Base-by-base conservation (phyloP, 768 basidiomycete species). In the Lactarius pseudohatsudake region DNA sequence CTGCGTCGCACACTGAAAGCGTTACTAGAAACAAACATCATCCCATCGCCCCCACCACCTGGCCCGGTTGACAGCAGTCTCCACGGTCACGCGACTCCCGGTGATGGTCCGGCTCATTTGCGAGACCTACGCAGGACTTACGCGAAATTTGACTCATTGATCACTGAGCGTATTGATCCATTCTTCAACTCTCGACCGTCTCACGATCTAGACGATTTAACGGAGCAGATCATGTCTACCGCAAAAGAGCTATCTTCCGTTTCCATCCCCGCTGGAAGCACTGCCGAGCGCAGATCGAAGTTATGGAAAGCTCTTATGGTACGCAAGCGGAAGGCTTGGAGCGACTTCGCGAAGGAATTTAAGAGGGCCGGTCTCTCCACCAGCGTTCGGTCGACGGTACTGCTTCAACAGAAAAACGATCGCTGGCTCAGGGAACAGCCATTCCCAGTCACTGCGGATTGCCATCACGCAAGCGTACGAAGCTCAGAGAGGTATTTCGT, bases 261-360 rank as follows among this genome's bases (percentile, higher is more conserved):
- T 18, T 63, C 79, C 0, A 72, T 85, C 50, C 79, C 86, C 4
- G 64, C 75, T 18, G 79, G 80, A 20, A 74, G 79, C 41, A 75
- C 78, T 13, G 76, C 75, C 63, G 84, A 86, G 62, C 84, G 79
- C 71, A 85, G 81, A 66, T 84, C 78, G 66, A 91, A 86, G 77
- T 84, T 82, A 70, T 81, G 77, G 61, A 96, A 95, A 74, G 85
- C 87, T 26, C 77, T 98, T 11, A 80, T 91, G 47, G 84, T 85
- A 4, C 85, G 92, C 57, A 99, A 98, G 79, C 81, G 91, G 68
- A 92, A 92, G 73, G 95, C 95, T 0, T 94, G 89, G 85, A 88
- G 90, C 32, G 95, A 98, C 74, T 80, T 97, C 22, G 79, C 97
- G 68, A 96, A 94, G 76, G 94, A 95, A 73, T 79, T 97, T 61